Evolutionary conservation across 2,329 filamentous ascomycete genomes (phyloP).

Genomic region (Rutstroemia sydowiana): DNA sequence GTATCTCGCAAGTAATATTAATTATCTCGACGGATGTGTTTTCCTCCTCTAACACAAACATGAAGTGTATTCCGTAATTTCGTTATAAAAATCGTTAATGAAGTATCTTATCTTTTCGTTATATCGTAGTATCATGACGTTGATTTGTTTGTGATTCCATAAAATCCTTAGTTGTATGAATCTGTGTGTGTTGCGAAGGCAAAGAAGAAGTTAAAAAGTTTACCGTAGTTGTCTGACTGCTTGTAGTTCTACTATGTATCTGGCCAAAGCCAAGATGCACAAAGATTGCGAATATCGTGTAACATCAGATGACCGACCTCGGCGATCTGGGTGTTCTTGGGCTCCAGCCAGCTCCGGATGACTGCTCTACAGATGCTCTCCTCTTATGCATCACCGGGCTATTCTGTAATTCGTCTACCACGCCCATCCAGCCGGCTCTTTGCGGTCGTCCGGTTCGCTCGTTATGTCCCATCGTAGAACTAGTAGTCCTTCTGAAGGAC

Average conservation of each 20-base stretch:
- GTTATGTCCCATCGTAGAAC: slow-evolving; percentile 45
- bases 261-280: too few species aligned
- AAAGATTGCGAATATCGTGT: too few species aligned
- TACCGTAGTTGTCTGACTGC: too few species aligned
- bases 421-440: slow-evolving; percentile 53
- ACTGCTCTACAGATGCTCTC: slow-evolving; percentile 52
- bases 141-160: background rate
- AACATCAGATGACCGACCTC: background rate
- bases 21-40: too few species aligned
- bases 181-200: background rate
- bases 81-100: background rate
- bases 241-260: too few species aligned
- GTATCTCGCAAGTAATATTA: too few species aligned
- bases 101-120: too few species aligned
- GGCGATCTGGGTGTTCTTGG: background rate
- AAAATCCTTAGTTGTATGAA: too few species aligned
- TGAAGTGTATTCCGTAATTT: too few species aligned
- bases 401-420: slow-evolving; percentile 54
- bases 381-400: slow-evolving; percentile 54
- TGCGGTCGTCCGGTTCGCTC: slow-evolving; percentile 41
- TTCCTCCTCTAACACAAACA: too few species aligned
- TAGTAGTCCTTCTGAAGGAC: slow-evolving; percentile 45
- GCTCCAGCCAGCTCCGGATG: background rate
- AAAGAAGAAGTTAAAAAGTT: too few species aligned
- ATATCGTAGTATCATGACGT: background rate